Conservation (phyloP, 1,284 basidiomycete genomes). For the Tilletia indica region DNA sequence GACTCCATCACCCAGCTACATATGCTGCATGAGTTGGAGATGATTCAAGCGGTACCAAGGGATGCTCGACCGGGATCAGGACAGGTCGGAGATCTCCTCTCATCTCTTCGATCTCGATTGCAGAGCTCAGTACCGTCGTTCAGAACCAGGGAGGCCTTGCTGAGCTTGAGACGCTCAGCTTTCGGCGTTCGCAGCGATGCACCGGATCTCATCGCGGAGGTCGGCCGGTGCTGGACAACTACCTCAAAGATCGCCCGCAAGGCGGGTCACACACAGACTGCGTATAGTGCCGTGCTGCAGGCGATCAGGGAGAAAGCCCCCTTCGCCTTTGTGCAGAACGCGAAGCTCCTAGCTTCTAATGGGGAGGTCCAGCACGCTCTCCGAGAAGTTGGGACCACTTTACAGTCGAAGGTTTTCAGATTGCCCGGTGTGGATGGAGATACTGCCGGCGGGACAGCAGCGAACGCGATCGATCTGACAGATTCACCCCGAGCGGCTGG, state of each 20-base stretch:
- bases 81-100: constrained; percentile 25
- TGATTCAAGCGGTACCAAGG: constrained; percentile 61
- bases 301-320: constrained; percentile 73
- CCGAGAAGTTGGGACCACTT: constrained; percentile 20
- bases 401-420: background rate
- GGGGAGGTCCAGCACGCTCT: constrained; percentile 84
- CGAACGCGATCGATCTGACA: constrained; percentile 13
- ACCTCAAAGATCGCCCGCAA: constrained; percentile 94
- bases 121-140: constrained; percentile 83
- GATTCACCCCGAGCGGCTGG: background rate
- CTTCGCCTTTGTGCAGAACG: constrained; percentile 86
- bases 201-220: constrained; percentile 59
- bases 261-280: constrained; percentile 91
- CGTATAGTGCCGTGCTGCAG: constrained; percentile 92
- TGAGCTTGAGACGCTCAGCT: constrained; percentile 84
- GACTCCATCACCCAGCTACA: constrained; percentile 84
- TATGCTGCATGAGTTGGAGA: constrained; percentile 80
- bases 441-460: constrained; percentile 1
- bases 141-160: constrained; percentile 81
- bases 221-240: constrained; percentile 82
- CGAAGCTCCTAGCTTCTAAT: constrained; percentile 76
- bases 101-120: constrained; percentile 66
- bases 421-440: constrained; percentile 1
- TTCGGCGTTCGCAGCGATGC: constrained; percentile 58
- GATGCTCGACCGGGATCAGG: constrained; percentile 21